A percentile compares a stretch with the other conserved stretches of the same genome.
phyloP scores from a whole-genome alignment of 495 filamentous ascomycete species.

The Ramalina intermedia region DNA sequence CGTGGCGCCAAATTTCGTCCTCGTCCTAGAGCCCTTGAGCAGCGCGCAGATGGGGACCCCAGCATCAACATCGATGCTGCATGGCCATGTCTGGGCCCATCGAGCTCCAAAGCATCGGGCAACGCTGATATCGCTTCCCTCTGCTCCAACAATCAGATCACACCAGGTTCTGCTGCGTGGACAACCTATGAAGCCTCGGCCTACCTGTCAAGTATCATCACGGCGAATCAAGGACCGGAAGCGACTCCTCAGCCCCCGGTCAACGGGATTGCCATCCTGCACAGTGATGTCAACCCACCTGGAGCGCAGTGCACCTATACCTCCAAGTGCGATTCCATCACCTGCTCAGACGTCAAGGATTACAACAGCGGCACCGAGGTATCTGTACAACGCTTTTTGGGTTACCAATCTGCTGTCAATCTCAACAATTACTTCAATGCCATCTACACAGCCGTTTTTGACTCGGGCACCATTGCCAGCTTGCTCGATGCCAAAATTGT shows the following conservation, averaged over 20 bases:
- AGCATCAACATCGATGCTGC: not conserved
- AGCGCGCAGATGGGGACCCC: not conserved
- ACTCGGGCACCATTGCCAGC: conserved; percentile 3
- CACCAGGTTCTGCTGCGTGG: not conserved
- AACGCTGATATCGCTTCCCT: conserved; percentile 2
- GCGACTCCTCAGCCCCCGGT: conserved; percentile 2
- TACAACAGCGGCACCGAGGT: not conserved
- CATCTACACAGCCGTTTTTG: conserved; percentile 3
- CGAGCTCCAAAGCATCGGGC: not conserved
- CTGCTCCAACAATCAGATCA: conserved; percentile 3
- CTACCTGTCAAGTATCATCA: conserved; percentile 6
- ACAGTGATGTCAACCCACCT: conserved; percentile 1
- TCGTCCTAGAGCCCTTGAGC: not conserved
- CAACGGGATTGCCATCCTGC: not conserved
- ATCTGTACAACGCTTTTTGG: conserved; percentile 4
- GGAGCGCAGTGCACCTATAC: conserved; percentile 4
- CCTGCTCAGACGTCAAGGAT: conserved; percentile 3
- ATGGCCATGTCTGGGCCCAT: not conserved
- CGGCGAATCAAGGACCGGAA: not conserved
- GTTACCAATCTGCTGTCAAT: conserved; percentile 5
- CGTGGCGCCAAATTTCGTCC: not conserved
- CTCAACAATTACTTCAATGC: conserved; percentile 9
- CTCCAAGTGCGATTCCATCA: not conserved
- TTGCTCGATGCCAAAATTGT: not conserved
- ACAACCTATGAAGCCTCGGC: not conserved